A percentile compares a stretch with the other conserved stretches of the same genome.
These are phyloP conservation scores for Scenedesmus sp. DNA, from an alignment of 163 green algal species.

Conservation along the genomic window DNA sequence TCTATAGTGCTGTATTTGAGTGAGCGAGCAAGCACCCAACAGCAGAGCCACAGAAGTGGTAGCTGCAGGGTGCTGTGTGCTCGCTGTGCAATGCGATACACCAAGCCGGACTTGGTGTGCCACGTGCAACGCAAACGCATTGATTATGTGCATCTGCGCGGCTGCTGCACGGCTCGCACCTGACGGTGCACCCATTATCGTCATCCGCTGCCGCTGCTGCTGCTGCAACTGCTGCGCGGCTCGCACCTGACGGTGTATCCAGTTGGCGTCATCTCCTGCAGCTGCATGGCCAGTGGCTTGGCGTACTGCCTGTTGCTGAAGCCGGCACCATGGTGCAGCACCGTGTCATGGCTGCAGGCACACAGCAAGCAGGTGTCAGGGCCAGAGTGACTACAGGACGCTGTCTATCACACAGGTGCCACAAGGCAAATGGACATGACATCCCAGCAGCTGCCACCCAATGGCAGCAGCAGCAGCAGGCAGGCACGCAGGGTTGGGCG, in stretches of 20 bases:
- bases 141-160: background rate
- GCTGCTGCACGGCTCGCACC: background rate
- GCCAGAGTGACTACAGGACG: too few relatives aligned
- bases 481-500: background rate
- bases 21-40: too few relatives aligned
- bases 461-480: background rate
- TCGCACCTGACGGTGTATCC: conserved; percentile 37
- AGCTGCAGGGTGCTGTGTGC: background rate
- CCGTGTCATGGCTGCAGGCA: conserved; percentile 6
- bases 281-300: conserved; percentile 6
- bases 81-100: background rate
- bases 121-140: background rate
- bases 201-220: background rate
- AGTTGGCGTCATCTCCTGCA: background rate
- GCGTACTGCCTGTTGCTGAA: background rate
- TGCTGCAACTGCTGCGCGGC: background rate
- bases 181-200: conserved; percentile 25
- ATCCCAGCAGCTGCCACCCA: too few relatives aligned
- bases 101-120: background rate
- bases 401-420: too few relatives aligned
- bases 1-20: too few relatives aligned
- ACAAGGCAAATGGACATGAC: too few relatives aligned
- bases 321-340: conserved; percentile 17
- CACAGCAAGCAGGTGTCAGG: background rate
- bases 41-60: too few relatives aligned